Base-by-base conservation (phyloP, 257 asterid species). In the Gardenia jasminoides region DNA sequence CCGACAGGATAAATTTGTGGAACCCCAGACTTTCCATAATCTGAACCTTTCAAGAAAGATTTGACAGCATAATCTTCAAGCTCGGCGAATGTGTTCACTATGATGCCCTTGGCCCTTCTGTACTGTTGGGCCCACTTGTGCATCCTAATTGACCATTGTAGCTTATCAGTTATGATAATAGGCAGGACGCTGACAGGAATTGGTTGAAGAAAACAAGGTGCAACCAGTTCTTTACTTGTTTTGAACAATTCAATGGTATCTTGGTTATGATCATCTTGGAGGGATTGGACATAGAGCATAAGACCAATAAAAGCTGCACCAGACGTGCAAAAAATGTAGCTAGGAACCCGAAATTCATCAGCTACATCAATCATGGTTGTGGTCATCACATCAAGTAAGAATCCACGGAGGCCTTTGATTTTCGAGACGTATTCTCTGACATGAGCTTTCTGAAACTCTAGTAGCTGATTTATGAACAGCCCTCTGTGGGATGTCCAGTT, bases 311-410 rank as follows among this genome's bases (percentile, higher is more conserved):
- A 75, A 24, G 26, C 54, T 24, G 78, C 70, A 24, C 78, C 70
- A 22, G 41, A 75, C 12, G 78, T 75, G 78, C 59, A 10, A 59
- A 36, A 75, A 15, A 75, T 3, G 43, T 75, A 75, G 41, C 58
- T 75, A 0, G 78, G 78, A 61, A 75, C 43, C 4, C 58, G 28
- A 24, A 59, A 41, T 43, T 75, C 78, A 4, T 75, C 78, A 41
- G 78, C 78, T 36, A 75, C n/a, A 61, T 75, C 78, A 15, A 75
- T 75, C 78, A 75, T 59, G 0, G 70, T 36, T 19, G 78, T 24
- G 26, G 19, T 33, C 3, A 22, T 13, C 44, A 61, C 19, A 20
- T 75, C 78, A 41, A 75, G 16, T 1, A 75, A 24, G 70, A 75
- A 58, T 30, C 70, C 78, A 4, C 39, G 24, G 28, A 75, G 41